Conservation (phyloP, 2,329 filamentous ascomycete species). For the Biscogniauxia marginata region DNA sequence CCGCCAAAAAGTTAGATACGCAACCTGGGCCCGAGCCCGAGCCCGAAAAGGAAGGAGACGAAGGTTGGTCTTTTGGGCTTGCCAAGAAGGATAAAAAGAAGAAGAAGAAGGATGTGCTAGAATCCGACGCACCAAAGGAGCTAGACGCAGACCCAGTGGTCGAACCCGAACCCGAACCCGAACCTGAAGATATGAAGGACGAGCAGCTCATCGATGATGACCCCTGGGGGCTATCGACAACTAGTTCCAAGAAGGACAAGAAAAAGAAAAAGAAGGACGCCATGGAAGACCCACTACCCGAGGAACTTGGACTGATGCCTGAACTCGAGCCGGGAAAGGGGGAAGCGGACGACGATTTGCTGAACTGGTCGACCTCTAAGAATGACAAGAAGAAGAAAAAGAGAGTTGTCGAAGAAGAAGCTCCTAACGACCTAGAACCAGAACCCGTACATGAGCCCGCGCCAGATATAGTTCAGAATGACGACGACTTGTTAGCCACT, state of each 20-base stretch:
- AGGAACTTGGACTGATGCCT: constrained; percentile 27
- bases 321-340: constrained; percentile 27
- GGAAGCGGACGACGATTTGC: constrained; percentile 36
- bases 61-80: constrained; percentile 15
- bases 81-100: constrained; percentile 34
- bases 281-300: constrained; percentile 18
- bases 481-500: constrained; percentile 26
- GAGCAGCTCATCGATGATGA: constrained; percentile 23
- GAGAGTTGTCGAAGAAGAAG: constrained; percentile 28
- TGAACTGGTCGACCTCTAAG: constrained; percentile 29
- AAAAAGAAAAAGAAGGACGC: constrained; percentile 30
- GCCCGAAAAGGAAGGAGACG: constrained; percentile 20
- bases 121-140: constrained; percentile 15
- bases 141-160: constrained; percentile 7
- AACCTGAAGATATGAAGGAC: constrained; percentile 23
- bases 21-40: constrained; percentile 2
- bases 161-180: constrained; percentile 19
- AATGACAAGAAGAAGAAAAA: constrained; percentile 39
- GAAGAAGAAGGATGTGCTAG: constrained; percentile 27
- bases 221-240: constrained; percentile 6
- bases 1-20: constrained; percentile 7
- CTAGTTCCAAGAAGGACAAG: constrained; percentile 28
- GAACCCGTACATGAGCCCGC: constrained; percentile 4
- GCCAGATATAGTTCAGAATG: constrained; percentile 5
- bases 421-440: constrained; percentile 12